phyloP scores from a whole-genome alignment of 306 rosid genomes.

The Quillaja saponaria region DNA sequence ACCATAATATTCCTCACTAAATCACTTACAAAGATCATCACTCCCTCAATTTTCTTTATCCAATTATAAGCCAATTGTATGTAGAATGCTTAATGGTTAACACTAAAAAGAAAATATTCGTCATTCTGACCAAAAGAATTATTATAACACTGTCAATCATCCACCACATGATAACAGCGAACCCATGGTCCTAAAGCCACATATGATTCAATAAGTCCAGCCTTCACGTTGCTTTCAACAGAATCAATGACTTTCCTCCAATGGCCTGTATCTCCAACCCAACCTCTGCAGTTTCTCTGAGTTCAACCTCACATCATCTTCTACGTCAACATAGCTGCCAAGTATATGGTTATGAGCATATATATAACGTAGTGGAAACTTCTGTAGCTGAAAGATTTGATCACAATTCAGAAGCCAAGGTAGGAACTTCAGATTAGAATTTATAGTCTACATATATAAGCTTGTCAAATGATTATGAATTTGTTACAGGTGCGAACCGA shows the following conservation, averaged over 20 bases:
- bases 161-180: too few species aligned
- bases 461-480: constrained; percentile 10
- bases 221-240: constrained; percentile 46
- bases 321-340: constrained; percentile 47
- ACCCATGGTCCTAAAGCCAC: too few species aligned
- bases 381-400: background rate
- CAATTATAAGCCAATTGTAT: too few species aligned
- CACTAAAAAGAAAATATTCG: too few species aligned
- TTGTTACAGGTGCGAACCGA: constrained; percentile 21
- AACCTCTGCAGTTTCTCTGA: constrained; percentile 55
- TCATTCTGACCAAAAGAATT: too few species aligned
- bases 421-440: constrained; percentile 5
- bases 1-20: too few species aligned
- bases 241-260: constrained; percentile 62
- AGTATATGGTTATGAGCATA: too few species aligned
- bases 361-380: too few species aligned
- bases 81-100: too few species aligned
- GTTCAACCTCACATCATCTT: constrained; percentile 25
- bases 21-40: too few species aligned
- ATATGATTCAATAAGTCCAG: constrained; percentile 36
- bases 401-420: background rate
- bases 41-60: too few species aligned
- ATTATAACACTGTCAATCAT: too few species aligned
- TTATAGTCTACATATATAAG: constrained; percentile 1
- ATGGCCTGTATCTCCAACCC: constrained; percentile 58